Conservation (phyloP, 2,329 filamentous ascomycete species). For the Pseudogymnoascus sp. region DNA sequence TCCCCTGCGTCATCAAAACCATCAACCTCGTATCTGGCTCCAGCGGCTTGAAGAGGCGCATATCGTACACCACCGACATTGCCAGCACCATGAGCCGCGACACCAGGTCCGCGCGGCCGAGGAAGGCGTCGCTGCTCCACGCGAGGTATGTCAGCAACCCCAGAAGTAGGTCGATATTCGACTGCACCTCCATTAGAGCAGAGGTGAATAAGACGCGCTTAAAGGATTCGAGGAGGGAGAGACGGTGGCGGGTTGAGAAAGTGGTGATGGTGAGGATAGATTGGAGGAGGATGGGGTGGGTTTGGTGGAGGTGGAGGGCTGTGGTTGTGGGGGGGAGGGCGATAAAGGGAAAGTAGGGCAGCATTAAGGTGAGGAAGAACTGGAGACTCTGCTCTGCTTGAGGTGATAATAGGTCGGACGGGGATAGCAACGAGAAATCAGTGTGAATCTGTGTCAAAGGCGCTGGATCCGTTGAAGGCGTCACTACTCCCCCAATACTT, state of each 20-base stretch:
- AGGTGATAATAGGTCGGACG: too few species aligned
- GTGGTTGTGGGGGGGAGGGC: conserved; percentile 15
- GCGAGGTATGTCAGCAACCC: conserved; percentile 20
- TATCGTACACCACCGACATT: conserved; percentile 32
- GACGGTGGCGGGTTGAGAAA: not conserved
- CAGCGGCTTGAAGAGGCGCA: conserved; percentile 29
- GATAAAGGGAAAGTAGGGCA: conserved; percentile 19
- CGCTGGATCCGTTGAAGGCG: too few species aligned
- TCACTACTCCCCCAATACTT: too few species aligned
- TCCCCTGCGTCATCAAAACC: conserved; percentile 23
- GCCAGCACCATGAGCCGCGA: conserved; percentile 15
- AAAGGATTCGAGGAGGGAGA: not conserved
- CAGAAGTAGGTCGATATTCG: conserved; percentile 23
- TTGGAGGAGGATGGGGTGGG: too few species aligned
- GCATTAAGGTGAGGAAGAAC: conserved; percentile 8
- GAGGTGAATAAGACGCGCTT: not conserved
- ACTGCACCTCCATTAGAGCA: conserved; percentile 14
- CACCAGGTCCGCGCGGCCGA: not conserved
- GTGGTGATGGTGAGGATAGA: not conserved
- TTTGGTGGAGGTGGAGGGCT: not conserved
- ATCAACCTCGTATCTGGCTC: conserved; percentile 28
- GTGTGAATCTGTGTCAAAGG: too few species aligned
- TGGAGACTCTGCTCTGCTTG: too few species aligned
- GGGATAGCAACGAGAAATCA: too few species aligned
- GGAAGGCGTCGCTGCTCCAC: conserved; percentile 14